Evolutionary conservation across 768 basidiomycete species (phyloP).

Genomic region (Collybia nuda): DNA sequence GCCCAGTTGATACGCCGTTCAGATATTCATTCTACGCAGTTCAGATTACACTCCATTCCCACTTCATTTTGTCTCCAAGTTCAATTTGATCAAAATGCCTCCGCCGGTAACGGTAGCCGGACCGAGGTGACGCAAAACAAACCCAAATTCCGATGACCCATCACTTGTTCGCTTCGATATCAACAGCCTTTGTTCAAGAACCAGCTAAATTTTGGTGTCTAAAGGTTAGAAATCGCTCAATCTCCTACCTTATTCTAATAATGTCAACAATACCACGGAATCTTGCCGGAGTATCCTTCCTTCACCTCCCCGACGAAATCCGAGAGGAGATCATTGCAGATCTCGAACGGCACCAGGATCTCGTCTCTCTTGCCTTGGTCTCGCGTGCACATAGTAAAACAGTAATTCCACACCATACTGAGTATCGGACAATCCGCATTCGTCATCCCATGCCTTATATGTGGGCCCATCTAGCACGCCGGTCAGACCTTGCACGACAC

Average conservation of each 20-base stretch:
- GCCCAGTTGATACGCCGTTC: too few relatives aligned
- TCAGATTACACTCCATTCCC: too few relatives aligned
- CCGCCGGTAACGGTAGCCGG: too few relatives aligned
- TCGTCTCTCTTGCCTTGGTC: slow-evolving; percentile 44
- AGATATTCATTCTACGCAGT: too few relatives aligned
- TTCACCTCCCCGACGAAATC: slow-evolving; percentile 44
- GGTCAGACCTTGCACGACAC: slow-evolving; percentile 47
- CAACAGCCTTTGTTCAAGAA: too few relatives aligned
- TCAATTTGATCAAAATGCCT: too few relatives aligned
- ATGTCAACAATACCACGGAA: background rate
- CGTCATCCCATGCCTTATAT: slow-evolving; percentile 36
- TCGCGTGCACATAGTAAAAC: slow-evolving; percentile 34
- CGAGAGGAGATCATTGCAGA: slow-evolving; percentile 46
- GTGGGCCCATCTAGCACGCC: slow-evolving; percentile 51
- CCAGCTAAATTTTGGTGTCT: background rate
- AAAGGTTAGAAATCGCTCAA: background rate
- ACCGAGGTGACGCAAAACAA: too few relatives aligned
- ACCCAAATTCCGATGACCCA: too few relatives aligned
- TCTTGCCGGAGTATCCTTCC: slow-evolving; percentile 17
- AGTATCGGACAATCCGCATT: slow-evolving; percentile 50
- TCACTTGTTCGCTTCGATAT: too few relatives aligned
- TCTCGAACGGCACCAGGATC: slow-evolving; percentile 38
- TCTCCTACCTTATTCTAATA: background rate
- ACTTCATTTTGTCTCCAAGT: too few relatives aligned
- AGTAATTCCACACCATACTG: slow-evolving; percentile 46